A percentile compares a stretch with the other conserved stretches of the same genome.
These are phyloP conservation scores for Alternaria tenuissima DNA, from an alignment of 2,329 filamentous ascomycete species.

Conservation along the genomic window DNA sequence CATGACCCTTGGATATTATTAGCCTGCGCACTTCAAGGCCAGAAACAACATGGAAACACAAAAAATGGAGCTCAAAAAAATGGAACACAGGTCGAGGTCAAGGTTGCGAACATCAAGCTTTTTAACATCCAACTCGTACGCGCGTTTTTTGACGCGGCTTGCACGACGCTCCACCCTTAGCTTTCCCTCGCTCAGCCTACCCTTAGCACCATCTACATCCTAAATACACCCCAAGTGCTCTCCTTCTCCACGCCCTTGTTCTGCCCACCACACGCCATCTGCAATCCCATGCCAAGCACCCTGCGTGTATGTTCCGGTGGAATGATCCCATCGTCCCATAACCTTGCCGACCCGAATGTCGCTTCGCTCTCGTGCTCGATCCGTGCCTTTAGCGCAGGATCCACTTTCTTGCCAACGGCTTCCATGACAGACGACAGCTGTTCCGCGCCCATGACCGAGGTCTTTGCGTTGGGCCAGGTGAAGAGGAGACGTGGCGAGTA, in stretches of 20 bases:
- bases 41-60: not conserved
- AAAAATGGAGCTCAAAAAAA: not conserved
- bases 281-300: constrained; percentile 59
- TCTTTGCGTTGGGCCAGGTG: constrained; percentile 98
- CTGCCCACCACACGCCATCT: constrained; percentile 55
- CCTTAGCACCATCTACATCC: constrained; percentile 41
- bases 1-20: constrained; percentile 1
- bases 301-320: constrained; percentile 59
- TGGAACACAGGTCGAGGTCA: not conserved
- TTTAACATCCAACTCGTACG: not conserved
- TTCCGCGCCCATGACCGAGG: constrained; percentile 95
- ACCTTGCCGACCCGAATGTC: constrained; percentile 82
- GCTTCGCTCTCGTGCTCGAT: constrained; percentile 93
- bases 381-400: constrained; percentile 79
- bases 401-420: constrained; percentile 83
- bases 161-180: not conserved
- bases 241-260: constrained; percentile 45
- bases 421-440: constrained; percentile 94
- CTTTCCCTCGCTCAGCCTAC: not conserved
- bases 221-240: constrained; percentile 52
- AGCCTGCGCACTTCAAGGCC: not conserved
- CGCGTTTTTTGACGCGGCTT: constrained; percentile 6
- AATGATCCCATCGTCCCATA: constrained; percentile 76
- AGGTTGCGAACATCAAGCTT: not conserved
- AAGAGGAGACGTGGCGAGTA: constrained; percentile 92